Base-by-base conservation (phyloP, 768 basidiomycete species). In the Phanerochaete carnosa region DNA sequence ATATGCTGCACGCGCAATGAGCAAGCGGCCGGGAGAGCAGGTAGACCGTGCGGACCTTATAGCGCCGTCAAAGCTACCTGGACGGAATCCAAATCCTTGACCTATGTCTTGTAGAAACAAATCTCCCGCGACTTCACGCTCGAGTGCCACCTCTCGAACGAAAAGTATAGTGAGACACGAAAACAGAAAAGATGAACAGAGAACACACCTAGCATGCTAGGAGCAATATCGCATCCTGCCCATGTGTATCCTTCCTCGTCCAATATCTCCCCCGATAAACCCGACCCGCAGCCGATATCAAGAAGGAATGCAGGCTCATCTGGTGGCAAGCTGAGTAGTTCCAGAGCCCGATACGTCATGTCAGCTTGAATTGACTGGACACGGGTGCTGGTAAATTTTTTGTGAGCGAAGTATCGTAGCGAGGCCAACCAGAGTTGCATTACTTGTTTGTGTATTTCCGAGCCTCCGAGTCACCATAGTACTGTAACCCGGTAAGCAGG, bases 241-340 rank as follows among this genome's bases (percentile, higher is more conserved):
- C 97, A 99, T 23, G 86, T 73, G 70, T 98, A 88, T 0, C 97
- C 95, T 67, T 93, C 88, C 67, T 98, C 95, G 62, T 96, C 94
- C 55, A 99, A 77, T 67, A 98, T 94, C 77, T 98, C 95, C 1
- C 97, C 97, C 25, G 92, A 95, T 22, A 99, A 75, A 2, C 97
- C 97, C n/a, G 91, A 94, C 19, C 97, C 97, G 69, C 95, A 98
- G 1, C 97, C 97, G 59, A 99, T 94, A 72, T 99, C 97, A 33
- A 98, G 83, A 16, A 99, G 76, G 69, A 90, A 92, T 0, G 91
- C 89, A 0, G 95, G 85, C 60, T 94, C 80, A 49, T 87, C 89
- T 50, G 82, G 81, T 11, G 94, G 89, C 37, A 98, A 75, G 65
- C 87, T 90, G 45, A 98, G 80, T 12, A 99, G 80, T 72, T 98